These are phyloP conservation scores for Lentinula detonsa DNA, from an alignment of 768 basidiomycete genomes.

Conservation along the genomic window DNA sequence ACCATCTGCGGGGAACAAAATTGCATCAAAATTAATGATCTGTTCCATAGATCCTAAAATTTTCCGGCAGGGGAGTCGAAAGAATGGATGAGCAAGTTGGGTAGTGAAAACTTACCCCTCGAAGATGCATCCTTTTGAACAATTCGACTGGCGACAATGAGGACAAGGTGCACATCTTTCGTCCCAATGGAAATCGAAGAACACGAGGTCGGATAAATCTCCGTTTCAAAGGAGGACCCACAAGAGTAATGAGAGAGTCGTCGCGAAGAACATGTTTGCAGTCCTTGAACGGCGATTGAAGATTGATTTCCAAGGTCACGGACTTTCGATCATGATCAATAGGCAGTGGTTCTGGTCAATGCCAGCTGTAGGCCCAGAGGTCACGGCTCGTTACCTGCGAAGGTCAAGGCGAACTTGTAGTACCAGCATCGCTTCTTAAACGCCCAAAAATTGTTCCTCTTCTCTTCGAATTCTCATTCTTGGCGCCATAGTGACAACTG, in stretches of 20 bases:
- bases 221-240: not conserved
- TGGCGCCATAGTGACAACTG: too few species aligned
- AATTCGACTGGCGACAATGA: slow-evolving; percentile 3
- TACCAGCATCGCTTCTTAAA: not conserved
- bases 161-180: slow-evolving; percentile 9
- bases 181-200: not conserved
- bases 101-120: not conserved
- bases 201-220: slow-evolving; percentile 29
- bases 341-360: not conserved
- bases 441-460: too few species aligned
- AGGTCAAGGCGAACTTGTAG: not conserved
- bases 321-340: slow-evolving; percentile 1
- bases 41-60: slow-evolving; percentile 48
- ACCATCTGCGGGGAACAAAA: slow-evolving; percentile 76
- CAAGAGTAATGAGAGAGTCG: not conserved
- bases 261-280: not conserved
- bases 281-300: not conserved
- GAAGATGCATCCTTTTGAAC: slow-evolving; percentile 18
- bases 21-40: slow-evolving; percentile 57
- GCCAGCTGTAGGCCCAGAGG: not conserved
- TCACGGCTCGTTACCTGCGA: not conserved
- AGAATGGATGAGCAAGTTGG: not conserved
- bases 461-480: too few species aligned
- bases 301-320: not conserved
- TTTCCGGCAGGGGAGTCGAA: not conserved